These are phyloP conservation scores for Citrus mangshanensis DNA, from an alignment of 345 rosid genomes.

Conservation along the genomic window DNA sequence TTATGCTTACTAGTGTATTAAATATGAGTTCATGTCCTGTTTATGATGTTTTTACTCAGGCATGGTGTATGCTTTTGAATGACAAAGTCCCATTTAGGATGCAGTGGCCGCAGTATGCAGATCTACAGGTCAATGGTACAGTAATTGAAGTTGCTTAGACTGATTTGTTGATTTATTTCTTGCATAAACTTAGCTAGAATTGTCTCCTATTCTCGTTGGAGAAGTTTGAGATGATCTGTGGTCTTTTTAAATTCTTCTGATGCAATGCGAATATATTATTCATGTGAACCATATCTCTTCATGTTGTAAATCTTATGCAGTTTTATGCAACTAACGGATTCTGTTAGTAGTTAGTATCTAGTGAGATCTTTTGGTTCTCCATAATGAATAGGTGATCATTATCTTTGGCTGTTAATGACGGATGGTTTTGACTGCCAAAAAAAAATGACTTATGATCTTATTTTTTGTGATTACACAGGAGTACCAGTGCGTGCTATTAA, in stretches of 20 bases:
- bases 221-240: neutral
- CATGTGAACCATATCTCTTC: neutral
- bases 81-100: slow-evolving; percentile 93
- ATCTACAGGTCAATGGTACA: slow-evolving; percentile 95
- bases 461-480: slow-evolving; percentile 33
- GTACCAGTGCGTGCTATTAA: slow-evolving; percentile 71
- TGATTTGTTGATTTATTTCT: slow-evolving; percentile 1
- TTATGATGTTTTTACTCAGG: slow-evolving; percentile 37
- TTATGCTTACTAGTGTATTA: neutral
- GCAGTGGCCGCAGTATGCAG: slow-evolving; percentile 98
- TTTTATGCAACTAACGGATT: neutral
- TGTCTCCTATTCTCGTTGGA: neutral
- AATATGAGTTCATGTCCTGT: slow-evolving; percentile 13
- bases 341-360: neutral
- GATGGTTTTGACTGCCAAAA: too few species aligned
- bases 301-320: neutral
- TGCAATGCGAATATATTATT: neutral
- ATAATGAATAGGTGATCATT: neutral
- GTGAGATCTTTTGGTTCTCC: neutral
- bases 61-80: slow-evolving; percentile 99
- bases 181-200: neutral
- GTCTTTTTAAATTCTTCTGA: neutral
- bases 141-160: slow-evolving; percentile 1
- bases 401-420: neutral
- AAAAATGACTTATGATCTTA: neutral